Evolutionary conservation across 148 eudicot species (phyloP).

Genomic region (Rheum nobile): DNA sequence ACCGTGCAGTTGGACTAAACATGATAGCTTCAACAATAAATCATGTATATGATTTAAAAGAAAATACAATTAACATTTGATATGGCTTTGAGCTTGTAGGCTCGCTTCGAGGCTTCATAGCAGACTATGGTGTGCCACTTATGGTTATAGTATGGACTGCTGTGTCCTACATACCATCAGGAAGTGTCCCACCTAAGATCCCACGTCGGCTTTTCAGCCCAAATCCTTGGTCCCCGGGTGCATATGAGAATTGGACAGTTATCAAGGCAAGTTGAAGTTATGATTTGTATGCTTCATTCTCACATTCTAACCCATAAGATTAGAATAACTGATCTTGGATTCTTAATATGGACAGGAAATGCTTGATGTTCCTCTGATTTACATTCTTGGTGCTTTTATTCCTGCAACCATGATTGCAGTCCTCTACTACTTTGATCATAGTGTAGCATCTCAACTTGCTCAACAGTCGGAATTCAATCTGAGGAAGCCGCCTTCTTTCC

Average conservation of each 20-base stretch:
- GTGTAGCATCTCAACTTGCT: conserved; percentile 93
- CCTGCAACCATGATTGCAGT: conserved; percentile 97
- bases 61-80: not conserved
- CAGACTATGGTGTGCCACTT: conserved; percentile 92
- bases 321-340: not conserved
- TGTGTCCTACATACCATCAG: conserved; percentile 66
- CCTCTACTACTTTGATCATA: conserved; percentile 88
- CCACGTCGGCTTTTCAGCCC: conserved; percentile 89
- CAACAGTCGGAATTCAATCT: conserved; percentile 90
- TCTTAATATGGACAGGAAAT: conserved; percentile 50
- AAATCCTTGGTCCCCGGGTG: conserved; percentile 95
- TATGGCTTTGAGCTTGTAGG: conserved; percentile 25
- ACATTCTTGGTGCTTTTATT: conserved; percentile 78
- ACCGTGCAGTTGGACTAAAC: not conserved
- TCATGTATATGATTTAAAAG: not conserved
- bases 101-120: conserved; percentile 71
- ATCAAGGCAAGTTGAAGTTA: conserved; percentile 34
- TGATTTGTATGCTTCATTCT: not conserved
- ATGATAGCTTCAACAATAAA: not conserved
- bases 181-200: conserved; percentile 63
- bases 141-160: conserved; percentile 89
- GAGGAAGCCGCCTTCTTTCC: conserved; percentile 74
- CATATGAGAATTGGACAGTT: conserved; percentile 84
- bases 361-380: conserved; percentile 63
- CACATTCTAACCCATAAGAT: not conserved